A percentile compares a stretch with the other conserved stretches of the same genome.
Evolutionary conservation across 1,284 basidiomycete species (phyloP).

Genomic region (Neotropicomus parvogracilis): DNA sequence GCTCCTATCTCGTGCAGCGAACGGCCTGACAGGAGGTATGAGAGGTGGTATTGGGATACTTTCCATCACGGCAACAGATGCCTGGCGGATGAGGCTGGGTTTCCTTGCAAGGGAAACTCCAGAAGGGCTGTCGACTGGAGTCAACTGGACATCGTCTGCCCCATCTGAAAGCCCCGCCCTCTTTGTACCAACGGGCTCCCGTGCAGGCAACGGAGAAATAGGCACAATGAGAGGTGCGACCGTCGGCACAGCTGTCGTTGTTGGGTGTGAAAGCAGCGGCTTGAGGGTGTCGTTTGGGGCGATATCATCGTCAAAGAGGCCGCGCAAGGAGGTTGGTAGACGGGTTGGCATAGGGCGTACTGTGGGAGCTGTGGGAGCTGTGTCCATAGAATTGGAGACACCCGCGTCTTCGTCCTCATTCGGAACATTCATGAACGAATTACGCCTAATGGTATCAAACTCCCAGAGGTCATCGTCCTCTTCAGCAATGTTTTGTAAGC

Average conservation of each 20-base stretch:
- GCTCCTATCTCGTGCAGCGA: slow-evolving; percentile 44
- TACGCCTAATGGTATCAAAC: slow-evolving; percentile 68
- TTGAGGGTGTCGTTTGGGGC: slow-evolving; percentile 42
- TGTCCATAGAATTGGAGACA: slow-evolving; percentile 28
- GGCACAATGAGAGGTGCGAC: slow-evolving; percentile 29
- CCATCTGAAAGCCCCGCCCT: slow-evolving; percentile 20
- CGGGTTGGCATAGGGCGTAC: slow-evolving; percentile 45
- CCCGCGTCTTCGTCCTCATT: slow-evolving; percentile 20
- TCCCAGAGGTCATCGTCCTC: slow-evolving; percentile 65
- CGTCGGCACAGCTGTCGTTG: slow-evolving; percentile 31
- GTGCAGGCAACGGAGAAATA: slow-evolving; percentile 27
- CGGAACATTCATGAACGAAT: slow-evolving; percentile 26
- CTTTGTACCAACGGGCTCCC: slow-evolving; percentile 21
- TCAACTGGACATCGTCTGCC: slow-evolving; percentile 40
- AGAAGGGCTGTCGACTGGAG: slow-evolving; percentile 24
- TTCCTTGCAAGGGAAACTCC: slow-evolving; percentile 24
- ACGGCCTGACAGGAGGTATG: slow-evolving; percentile 44
- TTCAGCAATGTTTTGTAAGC: slow-evolving; percentile 31
- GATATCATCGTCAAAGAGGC: slow-evolving; percentile 60
- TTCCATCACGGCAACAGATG: slow-evolving; percentile 48
- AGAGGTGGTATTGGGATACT: slow-evolving; percentile 29
- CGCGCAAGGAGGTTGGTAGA: slow-evolving; percentile 67
- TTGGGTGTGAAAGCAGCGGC: slow-evolving; percentile 29
- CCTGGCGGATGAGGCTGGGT: slow-evolving; percentile 44
- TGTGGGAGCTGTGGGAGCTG: slow-evolving; percentile 39